Conservation (phyloP, 441 rosid genomes). For the Corymbia citriodora region DNA sequence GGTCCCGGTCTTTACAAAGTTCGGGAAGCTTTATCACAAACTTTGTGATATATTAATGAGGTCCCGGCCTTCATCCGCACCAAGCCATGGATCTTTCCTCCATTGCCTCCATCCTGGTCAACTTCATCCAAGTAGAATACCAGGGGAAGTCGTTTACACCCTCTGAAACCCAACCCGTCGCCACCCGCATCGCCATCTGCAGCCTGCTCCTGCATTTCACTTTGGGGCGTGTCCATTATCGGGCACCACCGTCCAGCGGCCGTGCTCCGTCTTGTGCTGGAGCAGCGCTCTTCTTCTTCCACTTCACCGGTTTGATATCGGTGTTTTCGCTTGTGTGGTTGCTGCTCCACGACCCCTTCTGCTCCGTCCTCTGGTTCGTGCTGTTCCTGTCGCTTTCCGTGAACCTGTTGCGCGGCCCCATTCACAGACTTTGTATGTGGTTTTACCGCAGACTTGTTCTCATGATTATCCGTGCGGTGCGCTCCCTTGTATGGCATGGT, state of each 20-base stretch:
- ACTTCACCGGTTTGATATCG: fast-evolving
- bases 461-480: fast-evolving
- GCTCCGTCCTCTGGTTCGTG: neutral
- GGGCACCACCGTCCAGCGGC: neutral
- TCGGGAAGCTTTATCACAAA: too few species aligned
- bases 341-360: neutral
- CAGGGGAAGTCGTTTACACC: neutral
- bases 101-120: neutral
- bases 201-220: neutral
- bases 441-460: neutral
- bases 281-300: neutral
- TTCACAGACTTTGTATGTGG: neutral
- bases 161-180: fast-evolving
- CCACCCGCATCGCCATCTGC: neutral
- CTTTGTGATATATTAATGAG: neutral
- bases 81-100: neutral
- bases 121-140: fast-evolving
- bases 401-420: neutral
- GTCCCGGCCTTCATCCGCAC: neutral
- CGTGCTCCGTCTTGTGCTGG: fast-evolving
- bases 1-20: too few species aligned
- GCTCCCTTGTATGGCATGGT: fast-evolving
- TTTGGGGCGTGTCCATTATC: neutral
- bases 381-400: neutral
- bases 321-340: neutral